phyloP scores from a whole-genome alignment of 2,329 filamentous ascomycete species.

The Beauveria caledonica region DNA sequence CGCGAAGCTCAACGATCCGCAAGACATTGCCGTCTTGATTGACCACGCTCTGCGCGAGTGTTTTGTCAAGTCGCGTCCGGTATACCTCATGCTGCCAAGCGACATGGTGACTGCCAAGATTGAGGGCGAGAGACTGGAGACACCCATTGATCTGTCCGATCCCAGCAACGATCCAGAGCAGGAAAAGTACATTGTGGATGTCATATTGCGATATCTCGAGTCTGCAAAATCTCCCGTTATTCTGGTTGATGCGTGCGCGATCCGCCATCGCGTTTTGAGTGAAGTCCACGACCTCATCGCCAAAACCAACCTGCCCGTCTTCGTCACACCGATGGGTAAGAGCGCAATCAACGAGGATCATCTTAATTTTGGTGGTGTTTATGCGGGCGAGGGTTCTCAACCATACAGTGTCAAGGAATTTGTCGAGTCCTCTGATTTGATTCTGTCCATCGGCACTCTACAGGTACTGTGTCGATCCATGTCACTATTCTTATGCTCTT shows the following conservation, averaged over 20 bases:
- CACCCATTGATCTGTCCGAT: slow-evolving; percentile 57
- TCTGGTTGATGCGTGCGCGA: slow-evolving; percentile 74
- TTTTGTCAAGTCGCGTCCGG: slow-evolving; percentile 64
- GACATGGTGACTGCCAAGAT: slow-evolving; percentile 73
- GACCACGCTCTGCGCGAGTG: slow-evolving; percentile 71
- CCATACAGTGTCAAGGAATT: slow-evolving; percentile 51
- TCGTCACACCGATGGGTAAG: slow-evolving; percentile 89
- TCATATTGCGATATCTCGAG: slow-evolving; percentile 65
- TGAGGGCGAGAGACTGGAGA: slow-evolving; percentile 63
- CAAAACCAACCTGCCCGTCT: slow-evolving; percentile 68
- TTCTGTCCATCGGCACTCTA: slow-evolving; percentile 61
- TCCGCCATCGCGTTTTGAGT: slow-evolving; percentile 63
- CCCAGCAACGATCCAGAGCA: slow-evolving; percentile 59
- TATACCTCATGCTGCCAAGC: slow-evolving; percentile 76
- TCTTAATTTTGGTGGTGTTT: slow-evolving; percentile 73
- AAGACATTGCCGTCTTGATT: slow-evolving; percentile 65
- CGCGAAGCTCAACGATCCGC: slow-evolving; percentile 60
- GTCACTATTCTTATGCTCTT: neutral
- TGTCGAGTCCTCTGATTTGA: slow-evolving; percentile 62
- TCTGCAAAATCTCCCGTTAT: slow-evolving; percentile 68
- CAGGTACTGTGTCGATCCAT: slow-evolving; percentile 27
- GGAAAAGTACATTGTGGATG: slow-evolving; percentile 76
- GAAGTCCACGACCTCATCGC: slow-evolving; percentile 67
- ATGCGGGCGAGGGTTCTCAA: slow-evolving; percentile 69
- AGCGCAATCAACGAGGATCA: slow-evolving; percentile 70